A percentile compares a stretch with the other conserved stretches of the same genome.
These are phyloP conservation scores for Coemansia linderi DNA, from an alignment of 371 early-diverging fungal species.

Conservation along the genomic window DNA sequence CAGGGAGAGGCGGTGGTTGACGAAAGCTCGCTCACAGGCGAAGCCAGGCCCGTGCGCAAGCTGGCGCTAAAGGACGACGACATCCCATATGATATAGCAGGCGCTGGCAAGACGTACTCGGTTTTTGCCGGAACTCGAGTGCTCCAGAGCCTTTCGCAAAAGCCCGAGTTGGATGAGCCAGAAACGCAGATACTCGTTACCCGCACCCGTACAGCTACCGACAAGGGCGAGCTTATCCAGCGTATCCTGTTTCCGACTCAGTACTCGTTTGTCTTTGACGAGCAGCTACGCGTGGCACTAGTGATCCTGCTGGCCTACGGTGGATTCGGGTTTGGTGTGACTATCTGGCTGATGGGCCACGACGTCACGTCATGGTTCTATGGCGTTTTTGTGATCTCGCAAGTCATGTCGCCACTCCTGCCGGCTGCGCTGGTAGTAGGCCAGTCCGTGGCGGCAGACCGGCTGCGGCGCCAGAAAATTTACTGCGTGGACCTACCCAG, in stretches of 20 bases:
- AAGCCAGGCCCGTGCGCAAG: conserved; percentile 85
- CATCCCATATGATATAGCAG: conserved; percentile 47
- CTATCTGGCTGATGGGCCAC: conserved; percentile 65
- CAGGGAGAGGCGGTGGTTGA: conserved; percentile 74
- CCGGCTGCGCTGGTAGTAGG: conserved; percentile 79
- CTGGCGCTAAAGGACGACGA: conserved; percentile 64
- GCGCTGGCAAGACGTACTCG: conserved; percentile 60
- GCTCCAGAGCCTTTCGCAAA: conserved; percentile 53
- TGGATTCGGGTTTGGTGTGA: conserved; percentile 59
- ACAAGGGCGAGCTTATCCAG: conserved; percentile 78
- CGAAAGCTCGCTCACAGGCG: conserved; percentile 84
- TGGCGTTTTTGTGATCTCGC: conserved; percentile 66
- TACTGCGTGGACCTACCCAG: conserved; percentile 79
- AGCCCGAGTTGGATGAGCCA: conserved; percentile 1
- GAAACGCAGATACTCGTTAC: conserved; percentile 62
- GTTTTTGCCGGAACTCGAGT: conserved; percentile 68
- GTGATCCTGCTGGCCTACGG: conserved; percentile 68
- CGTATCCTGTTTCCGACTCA: conserved; percentile 77
- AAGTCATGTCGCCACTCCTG: conserved; percentile 70
- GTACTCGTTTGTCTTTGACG: conserved; percentile 71
- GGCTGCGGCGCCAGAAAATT: conserved; percentile 64
- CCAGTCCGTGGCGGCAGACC: conserved; percentile 74
- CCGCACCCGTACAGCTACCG: conserved; percentile 73
- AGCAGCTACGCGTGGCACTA: conserved; percentile 73
- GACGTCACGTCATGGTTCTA: conserved; percentile 68